phyloP scores from a whole-genome alignment of 768 basidiomycete genomes.

The Hortiboletus flavorubellus region DNA sequence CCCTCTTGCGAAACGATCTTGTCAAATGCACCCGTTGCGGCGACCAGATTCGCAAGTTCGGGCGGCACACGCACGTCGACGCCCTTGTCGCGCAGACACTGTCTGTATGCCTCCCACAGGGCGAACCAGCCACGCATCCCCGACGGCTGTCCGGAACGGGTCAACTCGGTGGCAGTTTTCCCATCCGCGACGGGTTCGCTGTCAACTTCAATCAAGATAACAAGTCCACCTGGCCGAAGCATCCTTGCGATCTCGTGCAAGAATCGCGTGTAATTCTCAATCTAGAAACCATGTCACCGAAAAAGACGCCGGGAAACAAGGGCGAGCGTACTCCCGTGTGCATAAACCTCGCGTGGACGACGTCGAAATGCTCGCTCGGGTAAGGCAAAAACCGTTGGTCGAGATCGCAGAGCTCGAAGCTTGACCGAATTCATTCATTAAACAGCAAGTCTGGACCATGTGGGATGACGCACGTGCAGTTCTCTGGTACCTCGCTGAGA shows the following conservation, averaged over 20 bases:
- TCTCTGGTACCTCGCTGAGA: conserved; percentile 58
- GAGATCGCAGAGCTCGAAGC: conserved; percentile 71
- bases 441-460: background rate
- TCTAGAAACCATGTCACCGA: conserved; percentile 37
- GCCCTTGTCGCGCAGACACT: conserved; percentile 47
- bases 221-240: conserved; percentile 66
- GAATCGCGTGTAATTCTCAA: conserved; percentile 58
- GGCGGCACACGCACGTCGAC: conserved; percentile 59
- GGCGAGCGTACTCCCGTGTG: conserved; percentile 49
- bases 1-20: conserved; percentile 52
- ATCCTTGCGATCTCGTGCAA: conserved; percentile 61
- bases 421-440: conserved; percentile 26
- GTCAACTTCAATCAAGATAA: conserved; percentile 64
- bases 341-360: conserved; percentile 68
- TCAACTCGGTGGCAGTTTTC: conserved; percentile 37
- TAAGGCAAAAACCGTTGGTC: conserved; percentile 61
- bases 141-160: conserved; percentile 30
- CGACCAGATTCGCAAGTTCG: conserved; percentile 49
- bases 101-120: conserved; percentile 60
- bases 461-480: conserved; percentile 60
- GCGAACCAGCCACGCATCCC: conserved; percentile 58
- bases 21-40: conserved; percentile 51
- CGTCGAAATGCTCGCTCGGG: conserved; percentile 58
- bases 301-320: conserved; percentile 2
- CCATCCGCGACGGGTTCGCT: conserved; percentile 48